Base-by-base conservation (phyloP, 1,284 basidiomycete genomes). In the Leccinum fuscescens region DNA sequence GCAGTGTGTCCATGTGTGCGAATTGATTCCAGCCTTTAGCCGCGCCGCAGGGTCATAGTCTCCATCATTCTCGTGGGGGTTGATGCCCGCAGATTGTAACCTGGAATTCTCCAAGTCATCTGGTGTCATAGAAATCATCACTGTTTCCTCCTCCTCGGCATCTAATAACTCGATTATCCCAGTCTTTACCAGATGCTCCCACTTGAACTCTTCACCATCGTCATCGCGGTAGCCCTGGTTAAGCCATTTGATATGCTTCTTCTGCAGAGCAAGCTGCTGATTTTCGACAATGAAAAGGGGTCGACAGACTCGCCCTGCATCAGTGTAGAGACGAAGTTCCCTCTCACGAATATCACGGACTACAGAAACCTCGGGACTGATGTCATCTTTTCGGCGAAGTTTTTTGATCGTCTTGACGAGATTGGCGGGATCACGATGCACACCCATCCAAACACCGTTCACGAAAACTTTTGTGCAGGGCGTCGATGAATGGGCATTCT, bases 401-500 rank as follows among this genome's bases (percentile, higher is more conserved):
- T 92, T 90, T 74, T 96, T 91, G 72, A 99, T 86, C 22, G 96
- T 98, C 72, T 91, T 90, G 65, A 98, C 93, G 57, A 99, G 82
- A 67, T 93, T 92, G 53, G 89, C 89, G 15, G 96, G 93, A 68
- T 98, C 93, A 61, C 95, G 92, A 77, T 98, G 96, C n/a, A 98
- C 94, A 66, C 97, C 97, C 85, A 98, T 94, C 97, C 97, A 99
- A 9, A 98, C 95, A 72, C 97, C 97, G 70, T 99, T 99, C 65
- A 99, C 94, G 76, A 99, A 99, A 42, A 99, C 94, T 78, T 99
- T 99, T 37, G 96, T 98, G 61, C 89, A 93, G 12, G 88, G 87
- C 14, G 84, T 86, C 17, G 89, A 82, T 15, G 93, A 92, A 71
- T 92, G 87, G 0, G 90, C 88, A 69, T 94, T 96, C 75, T 97